phyloP scores from a whole-genome alignment of 2,329 filamentous ascomycete species.

The Phyllosticta citrichinensis region DNA sequence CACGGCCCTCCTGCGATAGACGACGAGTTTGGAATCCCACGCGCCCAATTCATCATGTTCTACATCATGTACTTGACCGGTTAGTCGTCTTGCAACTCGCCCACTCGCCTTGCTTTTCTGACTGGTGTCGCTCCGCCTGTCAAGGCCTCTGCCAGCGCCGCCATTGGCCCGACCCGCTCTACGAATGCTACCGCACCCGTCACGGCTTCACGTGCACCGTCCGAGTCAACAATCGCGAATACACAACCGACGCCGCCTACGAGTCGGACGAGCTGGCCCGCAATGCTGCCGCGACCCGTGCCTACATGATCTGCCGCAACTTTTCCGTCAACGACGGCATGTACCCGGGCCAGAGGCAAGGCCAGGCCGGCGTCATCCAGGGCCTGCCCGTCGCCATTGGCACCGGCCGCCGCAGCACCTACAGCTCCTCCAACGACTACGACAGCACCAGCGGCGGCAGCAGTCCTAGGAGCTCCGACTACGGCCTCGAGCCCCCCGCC shows the following conservation, averaged over 20 bases:
- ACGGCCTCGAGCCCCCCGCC: conserved; percentile 29
- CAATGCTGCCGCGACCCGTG: conserved; percentile 89
- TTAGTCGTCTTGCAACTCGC: conserved; percentile 18
- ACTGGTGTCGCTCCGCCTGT: too few species aligned
- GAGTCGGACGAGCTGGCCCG: conserved; percentile 73
- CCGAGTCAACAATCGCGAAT: conserved; percentile 91
- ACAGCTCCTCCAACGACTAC: conserved; percentile 36
- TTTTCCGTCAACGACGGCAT: conserved; percentile 96
- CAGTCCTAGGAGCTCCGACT: conserved; percentile 42
- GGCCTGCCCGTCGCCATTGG: conserved; percentile 56
- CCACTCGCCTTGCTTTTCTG: conserved; percentile 10
- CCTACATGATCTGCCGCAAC: conserved; percentile 95
- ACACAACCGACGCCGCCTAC: conserved; percentile 81
- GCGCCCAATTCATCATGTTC: conserved; percentile 24
- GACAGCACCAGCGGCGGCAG: conserved; percentile 45
- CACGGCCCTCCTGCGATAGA: neutral
- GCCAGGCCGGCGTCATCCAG: conserved; percentile 46
- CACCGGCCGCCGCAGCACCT: conserved; percentile 43
- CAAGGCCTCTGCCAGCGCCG: conserved; percentile 94
- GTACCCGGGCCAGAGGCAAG: conserved; percentile 49
- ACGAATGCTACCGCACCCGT: conserved; percentile 67
- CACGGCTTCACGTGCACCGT: conserved; percentile 82
- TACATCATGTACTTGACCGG: conserved; percentile 36
- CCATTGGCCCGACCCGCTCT: conserved; percentile 84
- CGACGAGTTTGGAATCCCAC: neutral